Conservation (phyloP, 208 protist species). For the Trichomonas gallinae region DNA sequence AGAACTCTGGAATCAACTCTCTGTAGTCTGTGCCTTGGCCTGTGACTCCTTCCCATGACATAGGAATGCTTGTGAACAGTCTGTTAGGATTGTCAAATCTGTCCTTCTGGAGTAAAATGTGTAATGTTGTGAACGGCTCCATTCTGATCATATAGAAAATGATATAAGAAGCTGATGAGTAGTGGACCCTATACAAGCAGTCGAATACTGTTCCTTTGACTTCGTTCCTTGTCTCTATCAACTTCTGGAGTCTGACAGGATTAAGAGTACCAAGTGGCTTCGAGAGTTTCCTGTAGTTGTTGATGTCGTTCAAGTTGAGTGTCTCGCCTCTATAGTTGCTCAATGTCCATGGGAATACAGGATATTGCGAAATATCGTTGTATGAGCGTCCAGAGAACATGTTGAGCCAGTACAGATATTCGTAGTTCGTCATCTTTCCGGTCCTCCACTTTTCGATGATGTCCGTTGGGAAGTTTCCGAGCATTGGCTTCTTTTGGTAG, state of each 20-base stretch:
- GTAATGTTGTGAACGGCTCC: neutral
- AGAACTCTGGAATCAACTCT: constrained; percentile 19
- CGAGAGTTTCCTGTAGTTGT: neutral
- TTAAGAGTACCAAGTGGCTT: neutral
- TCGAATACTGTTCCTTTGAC: neutral
- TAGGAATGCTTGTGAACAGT: neutral
- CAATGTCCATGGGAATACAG: neutral
- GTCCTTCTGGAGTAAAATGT: neutral
- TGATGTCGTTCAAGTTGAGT: neutral
- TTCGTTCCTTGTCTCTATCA: neutral
- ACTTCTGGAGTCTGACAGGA: neutral
- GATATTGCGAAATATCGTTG: neutral
- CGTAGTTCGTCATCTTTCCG: neutral
- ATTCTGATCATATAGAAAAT: neutral
- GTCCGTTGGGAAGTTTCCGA: neutral
- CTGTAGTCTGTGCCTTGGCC: neutral
- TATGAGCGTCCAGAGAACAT: neutral
- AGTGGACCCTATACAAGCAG: neutral
- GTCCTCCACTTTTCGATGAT: neutral
- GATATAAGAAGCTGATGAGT: neutral
- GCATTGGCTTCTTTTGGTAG: neutral
- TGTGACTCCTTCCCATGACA: neutral
- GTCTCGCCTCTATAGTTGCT: neutral
- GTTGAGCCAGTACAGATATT: neutral
- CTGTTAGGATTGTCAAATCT: neutral